phyloP scores from a whole-genome alignment of 768 basidiomycete species.

The Thelephora ganbajun region DNA sequence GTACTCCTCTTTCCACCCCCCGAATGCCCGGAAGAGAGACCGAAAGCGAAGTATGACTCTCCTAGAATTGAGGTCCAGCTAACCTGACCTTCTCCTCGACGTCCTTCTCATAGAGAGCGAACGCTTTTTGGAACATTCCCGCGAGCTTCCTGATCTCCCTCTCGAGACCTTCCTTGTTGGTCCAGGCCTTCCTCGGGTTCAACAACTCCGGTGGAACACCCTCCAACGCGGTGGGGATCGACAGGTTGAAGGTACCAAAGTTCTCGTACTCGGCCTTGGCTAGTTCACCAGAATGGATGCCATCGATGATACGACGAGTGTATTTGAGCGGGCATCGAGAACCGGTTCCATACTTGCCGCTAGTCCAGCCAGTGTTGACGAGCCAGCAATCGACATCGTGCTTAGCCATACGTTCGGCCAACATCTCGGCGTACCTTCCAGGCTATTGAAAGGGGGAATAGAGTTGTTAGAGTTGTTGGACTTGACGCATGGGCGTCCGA shows the following conservation, averaged over 20 bases:
- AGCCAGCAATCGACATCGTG: constrained; percentile 91
- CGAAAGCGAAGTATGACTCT: too few relatives aligned
- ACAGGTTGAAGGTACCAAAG: constrained; percentile 71
- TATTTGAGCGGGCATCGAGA: constrained; percentile 94
- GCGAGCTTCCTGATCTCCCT: constrained; percentile 79
- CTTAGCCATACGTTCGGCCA: constrained; percentile 85
- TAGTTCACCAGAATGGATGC: constrained; percentile 88
- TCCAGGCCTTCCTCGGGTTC: constrained; percentile 80
- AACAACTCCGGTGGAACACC: constrained; percentile 87
- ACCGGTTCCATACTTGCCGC: constrained; percentile 85
- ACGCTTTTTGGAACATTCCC: constrained; percentile 91
- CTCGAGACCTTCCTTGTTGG: constrained; percentile 79
- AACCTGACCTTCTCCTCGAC: constrained; percentile 67
- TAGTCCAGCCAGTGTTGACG: constrained; percentile 97
- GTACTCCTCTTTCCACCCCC: too few relatives aligned
- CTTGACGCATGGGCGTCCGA: not conserved
- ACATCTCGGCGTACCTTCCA: constrained; percentile 91
- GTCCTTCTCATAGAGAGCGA: constrained; percentile 81
- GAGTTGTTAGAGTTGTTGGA: not conserved
- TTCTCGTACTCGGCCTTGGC: constrained; percentile 77
- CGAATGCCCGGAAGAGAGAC: too few relatives aligned
- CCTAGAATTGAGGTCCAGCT: constrained; percentile 52
- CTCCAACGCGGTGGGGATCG: constrained; percentile 69
- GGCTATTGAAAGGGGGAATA: constrained; percentile 31
- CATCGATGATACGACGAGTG: constrained; percentile 93